Evolutionary conservation across 2,329 filamentous ascomycete genomes (phyloP).

Genomic region (Fusarium miscanthi): DNA sequence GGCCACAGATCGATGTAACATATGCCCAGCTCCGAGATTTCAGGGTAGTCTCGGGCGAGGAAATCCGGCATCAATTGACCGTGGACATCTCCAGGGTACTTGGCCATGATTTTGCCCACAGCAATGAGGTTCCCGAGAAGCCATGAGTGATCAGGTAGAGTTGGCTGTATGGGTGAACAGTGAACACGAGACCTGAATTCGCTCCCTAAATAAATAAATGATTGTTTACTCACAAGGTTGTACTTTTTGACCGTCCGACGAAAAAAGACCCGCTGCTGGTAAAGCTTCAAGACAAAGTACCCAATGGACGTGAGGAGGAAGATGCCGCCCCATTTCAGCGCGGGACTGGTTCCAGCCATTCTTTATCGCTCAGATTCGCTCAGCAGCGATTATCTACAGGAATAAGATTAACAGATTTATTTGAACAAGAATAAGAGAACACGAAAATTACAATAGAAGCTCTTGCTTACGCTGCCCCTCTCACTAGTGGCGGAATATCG

Average conservation of each 20-base stretch:
- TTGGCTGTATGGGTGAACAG: neutral
- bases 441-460: neutral
- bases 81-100: neutral
- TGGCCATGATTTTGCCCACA: neutral
- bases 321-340: neutral
- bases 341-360: neutral
- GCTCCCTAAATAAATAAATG: too few relatives aligned
- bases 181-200: accelerated
- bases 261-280: conserved; percentile 1
- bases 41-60: neutral
- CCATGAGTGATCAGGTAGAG: neutral
- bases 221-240: neutral
- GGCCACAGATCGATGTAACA: conserved; percentile 5
- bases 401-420: accelerated
- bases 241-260: neutral
- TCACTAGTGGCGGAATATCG: neutral
- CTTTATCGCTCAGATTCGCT: accelerated
- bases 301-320: neutral
- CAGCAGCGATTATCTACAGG: accelerated
- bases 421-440: neutral
- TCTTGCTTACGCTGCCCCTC: neutral
- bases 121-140: neutral
- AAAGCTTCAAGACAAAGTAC: neutral
- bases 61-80: conserved; percentile 2
- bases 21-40: neutral